These are phyloP conservation scores for Quercus variabilis DNA, from an alignment of 306 rosid genomes.

Conservation along the genomic window DNA sequence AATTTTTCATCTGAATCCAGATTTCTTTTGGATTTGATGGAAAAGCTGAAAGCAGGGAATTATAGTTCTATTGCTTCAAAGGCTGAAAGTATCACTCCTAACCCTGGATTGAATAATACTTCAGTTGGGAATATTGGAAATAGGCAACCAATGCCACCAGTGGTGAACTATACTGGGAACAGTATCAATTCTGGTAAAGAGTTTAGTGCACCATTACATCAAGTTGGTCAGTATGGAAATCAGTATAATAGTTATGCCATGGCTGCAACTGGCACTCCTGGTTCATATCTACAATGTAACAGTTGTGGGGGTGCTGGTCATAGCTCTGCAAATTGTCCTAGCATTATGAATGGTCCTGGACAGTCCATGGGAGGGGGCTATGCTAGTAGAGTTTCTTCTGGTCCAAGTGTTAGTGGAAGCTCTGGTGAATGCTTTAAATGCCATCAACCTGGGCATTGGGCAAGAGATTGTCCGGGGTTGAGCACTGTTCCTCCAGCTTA, in stretches of 20 bases:
- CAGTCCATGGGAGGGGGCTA: constrained; percentile 44
- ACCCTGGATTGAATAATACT: constrained; percentile 24
- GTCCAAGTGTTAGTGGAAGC: constrained; percentile 25
- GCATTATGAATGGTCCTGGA: constrained; percentile 36
- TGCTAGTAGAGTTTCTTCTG: constrained; percentile 38
- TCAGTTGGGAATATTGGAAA: constrained; percentile 28
- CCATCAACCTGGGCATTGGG: constrained; percentile 79
- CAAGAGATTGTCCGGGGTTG: constrained; percentile 70
- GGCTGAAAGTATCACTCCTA: constrained; percentile 28
- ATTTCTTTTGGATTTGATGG: constrained; percentile 53
- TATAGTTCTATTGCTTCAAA: constrained; percentile 20
- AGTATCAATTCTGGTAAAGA: constrained; percentile 40
- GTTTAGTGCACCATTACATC: constrained; percentile 43
- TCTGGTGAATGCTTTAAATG: constrained; percentile 79
- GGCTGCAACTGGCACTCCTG: constrained; percentile 29
- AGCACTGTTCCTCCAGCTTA: constrained; percentile 45
- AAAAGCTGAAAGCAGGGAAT: constrained; percentile 42
- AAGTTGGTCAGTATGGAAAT: constrained; percentile 46
- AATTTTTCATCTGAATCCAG: constrained; percentile 43
- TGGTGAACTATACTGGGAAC: constrained; percentile 26
- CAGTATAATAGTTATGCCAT: constrained; percentile 39
- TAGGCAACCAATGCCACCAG: constrained; percentile 34
- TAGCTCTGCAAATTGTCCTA: constrained; percentile 63
- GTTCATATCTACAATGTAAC: constrained; percentile 44
- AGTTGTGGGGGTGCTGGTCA: constrained; percentile 74